Evolutionary conservation across 352 stramenopile genomes (phyloP).

Genomic region (Phytophthora cactorum): DNA sequence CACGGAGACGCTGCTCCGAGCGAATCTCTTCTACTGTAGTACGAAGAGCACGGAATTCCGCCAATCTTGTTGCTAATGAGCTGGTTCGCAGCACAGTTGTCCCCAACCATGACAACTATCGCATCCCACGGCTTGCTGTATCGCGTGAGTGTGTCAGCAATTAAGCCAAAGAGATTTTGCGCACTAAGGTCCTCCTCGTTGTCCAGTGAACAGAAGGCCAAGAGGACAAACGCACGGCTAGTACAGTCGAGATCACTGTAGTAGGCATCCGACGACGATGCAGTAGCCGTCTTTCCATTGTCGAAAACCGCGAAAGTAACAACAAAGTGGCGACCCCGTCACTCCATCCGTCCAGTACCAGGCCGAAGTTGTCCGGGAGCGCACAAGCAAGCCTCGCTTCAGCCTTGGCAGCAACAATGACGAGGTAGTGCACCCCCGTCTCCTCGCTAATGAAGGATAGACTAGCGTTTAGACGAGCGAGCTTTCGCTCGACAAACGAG

Average conservation of each 20-base stretch:
- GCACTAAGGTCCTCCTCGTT: neutral
- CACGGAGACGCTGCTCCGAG: neutral
- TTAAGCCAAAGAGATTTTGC: neutral
- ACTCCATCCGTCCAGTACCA: neutral
- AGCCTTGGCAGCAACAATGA: neutral
- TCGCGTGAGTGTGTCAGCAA: neutral
- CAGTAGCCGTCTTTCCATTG: neutral
- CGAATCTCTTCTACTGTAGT: neutral
- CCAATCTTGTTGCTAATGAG: neutral
- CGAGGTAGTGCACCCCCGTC: neutral
- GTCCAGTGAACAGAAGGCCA: neutral
- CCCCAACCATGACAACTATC: neutral
- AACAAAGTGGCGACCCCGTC: neutral
- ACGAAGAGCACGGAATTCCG: too few species aligned
- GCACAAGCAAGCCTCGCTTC: neutral
- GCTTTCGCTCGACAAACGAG: neutral
- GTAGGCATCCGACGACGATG: neutral
- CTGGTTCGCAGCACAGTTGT: neutral
- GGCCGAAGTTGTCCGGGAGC: neutral
- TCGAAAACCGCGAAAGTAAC: neutral
- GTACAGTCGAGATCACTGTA: neutral
- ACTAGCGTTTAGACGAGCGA: neutral
- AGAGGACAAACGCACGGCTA: neutral
- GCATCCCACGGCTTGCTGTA: neutral
- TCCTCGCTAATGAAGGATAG: neutral